These are phyloP conservation scores for Didymella exigua DNA, from an alignment of 2,329 filamentous ascomycete species.

Conservation along the genomic window DNA sequence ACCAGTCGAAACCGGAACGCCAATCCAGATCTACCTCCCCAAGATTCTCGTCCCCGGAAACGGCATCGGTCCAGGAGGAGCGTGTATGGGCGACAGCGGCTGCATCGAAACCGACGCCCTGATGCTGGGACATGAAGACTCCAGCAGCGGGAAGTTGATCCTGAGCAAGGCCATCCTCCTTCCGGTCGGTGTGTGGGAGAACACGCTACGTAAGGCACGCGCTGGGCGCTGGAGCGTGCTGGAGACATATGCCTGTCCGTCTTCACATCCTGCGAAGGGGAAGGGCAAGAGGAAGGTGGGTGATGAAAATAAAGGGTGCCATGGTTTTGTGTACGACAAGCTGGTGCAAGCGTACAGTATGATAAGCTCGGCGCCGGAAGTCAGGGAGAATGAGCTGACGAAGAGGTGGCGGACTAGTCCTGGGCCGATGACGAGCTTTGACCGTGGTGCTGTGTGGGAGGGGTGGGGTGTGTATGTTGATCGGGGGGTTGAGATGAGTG, in stretches of 20 bases:
- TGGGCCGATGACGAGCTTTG: slow-evolving; percentile 28
- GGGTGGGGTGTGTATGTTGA: slow-evolving; percentile 36
- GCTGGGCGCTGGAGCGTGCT: slow-evolving; percentile 21
- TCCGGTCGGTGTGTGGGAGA: slow-evolving; percentile 28
- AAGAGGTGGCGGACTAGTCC: slow-evolving; percentile 37
- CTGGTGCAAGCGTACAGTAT: slow-evolving; percentile 23
- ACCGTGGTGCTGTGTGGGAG: slow-evolving; percentile 42
- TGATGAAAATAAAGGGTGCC: slow-evolving; percentile 9
- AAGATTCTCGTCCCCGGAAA: slow-evolving; percentile 24
- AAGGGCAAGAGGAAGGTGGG: not conserved
- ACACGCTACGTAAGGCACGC: slow-evolving; percentile 20
- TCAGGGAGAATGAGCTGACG: slow-evolving; percentile 35
- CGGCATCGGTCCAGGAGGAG: not conserved
- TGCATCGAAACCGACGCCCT: slow-evolving; percentile 35
- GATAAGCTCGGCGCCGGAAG: slow-evolving; percentile 14
- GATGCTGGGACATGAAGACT: slow-evolving; percentile 31
- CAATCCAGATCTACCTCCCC: slow-evolving; percentile 40
- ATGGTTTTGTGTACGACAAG: slow-evolving; percentile 30
- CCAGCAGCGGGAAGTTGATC: slow-evolving; percentile 11
- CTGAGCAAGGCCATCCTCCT: slow-evolving; percentile 36
- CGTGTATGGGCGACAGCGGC: slow-evolving; percentile 7
- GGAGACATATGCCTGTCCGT: slow-evolving; percentile 30
- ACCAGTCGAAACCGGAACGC: slow-evolving; percentile 15
- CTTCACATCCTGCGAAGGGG: not conserved
- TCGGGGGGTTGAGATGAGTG: slow-evolving; percentile 24